Percentiles rank a stretch among this genome's conserved stretches.
Conservation (phyloP, 2,329 filamentous ascomycete species). For the Decorospora gaudefroyi region DNA sequence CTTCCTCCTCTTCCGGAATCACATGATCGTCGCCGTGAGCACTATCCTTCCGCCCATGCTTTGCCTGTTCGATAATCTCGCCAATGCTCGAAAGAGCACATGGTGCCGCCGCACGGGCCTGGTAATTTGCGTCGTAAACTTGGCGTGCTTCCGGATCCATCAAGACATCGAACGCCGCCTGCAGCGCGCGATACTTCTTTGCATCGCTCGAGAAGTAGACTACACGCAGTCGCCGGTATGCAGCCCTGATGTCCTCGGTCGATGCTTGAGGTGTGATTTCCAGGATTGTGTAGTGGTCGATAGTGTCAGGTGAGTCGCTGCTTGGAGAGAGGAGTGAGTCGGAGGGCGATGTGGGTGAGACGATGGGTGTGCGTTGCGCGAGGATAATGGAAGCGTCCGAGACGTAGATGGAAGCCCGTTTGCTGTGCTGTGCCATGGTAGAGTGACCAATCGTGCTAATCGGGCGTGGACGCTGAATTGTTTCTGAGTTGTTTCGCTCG, state of each 20-base stretch:
- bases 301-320: slow-evolving; percentile 24
- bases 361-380: slow-evolving; percentile 26
- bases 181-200: slow-evolving; percentile 38
- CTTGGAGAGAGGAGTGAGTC: slow-evolving; percentile 20
- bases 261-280: slow-evolving; percentile 31
- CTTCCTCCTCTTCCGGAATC: slow-evolving; percentile 25
- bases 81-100: slow-evolving; percentile 16
- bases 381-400: slow-evolving; percentile 33
- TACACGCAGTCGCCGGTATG: slow-evolving; percentile 34
- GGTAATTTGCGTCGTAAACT: slow-evolving; percentile 36
- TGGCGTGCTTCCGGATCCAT: slow-evolving; percentile 34
- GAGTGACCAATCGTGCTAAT: slow-evolving; percentile 21
- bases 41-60: slow-evolving; percentile 31
- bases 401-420: slow-evolving; percentile 35
- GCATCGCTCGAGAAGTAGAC: slow-evolving; percentile 38
- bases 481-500: slow-evolving; percentile 31
- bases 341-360: slow-evolving; percentile 20
- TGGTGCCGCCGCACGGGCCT: slow-evolving; percentile 6
- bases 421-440: slow-evolving; percentile 23
- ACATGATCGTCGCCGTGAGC: slow-evolving; percentile 24
- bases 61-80: slow-evolving; percentile 23
- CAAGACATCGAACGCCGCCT: slow-evolving; percentile 39
- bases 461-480: slow-evolving; percentile 26
- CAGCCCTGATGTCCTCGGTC: slow-evolving; percentile 36
- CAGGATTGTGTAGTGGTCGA: slow-evolving; percentile 42